Evolutionary conservation across 2,329 filamentous ascomycete species (phyloP).

Genomic region (Cladosporium cucumerinum): DNA sequence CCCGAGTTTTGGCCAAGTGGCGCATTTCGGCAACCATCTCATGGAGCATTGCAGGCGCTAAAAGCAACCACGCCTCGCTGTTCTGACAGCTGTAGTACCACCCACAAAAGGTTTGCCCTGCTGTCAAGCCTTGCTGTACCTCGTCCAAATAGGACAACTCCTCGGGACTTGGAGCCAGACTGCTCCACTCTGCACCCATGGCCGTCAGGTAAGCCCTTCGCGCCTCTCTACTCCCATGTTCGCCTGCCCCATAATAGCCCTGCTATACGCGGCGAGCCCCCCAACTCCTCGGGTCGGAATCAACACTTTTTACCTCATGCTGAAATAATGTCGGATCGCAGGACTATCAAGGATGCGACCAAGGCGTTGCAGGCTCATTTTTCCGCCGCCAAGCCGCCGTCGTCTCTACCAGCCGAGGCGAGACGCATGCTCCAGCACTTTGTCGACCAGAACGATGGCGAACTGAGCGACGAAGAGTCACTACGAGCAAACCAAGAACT

Average conservation of each 20-base stretch:
- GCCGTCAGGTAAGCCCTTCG: constrained; percentile 12
- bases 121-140: constrained; percentile 1
- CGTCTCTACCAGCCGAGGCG: constrained; percentile 62
- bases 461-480: constrained; percentile 60
- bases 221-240: background rate
- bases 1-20: too few species aligned
- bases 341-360: constrained; percentile 49
- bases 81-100: background rate
- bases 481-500: constrained; percentile 70
- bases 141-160: background rate
- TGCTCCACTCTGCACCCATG: constrained; percentile 10
- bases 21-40: too few species aligned
- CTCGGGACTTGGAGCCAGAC: background rate
- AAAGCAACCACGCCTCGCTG: constrained; percentile 9
- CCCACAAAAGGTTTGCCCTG: constrained; percentile 1
- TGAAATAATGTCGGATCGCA: constrained; percentile 24
- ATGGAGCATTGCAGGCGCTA: constrained; percentile 10
- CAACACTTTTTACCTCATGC: background rate
- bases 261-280: background rate
- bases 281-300: background rate
- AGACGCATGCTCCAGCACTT: constrained; percentile 47
- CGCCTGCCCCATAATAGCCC: background rate
- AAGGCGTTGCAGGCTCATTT: constrained; percentile 46
- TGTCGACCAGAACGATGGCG: constrained; percentile 59
- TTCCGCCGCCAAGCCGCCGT: constrained; percentile 38